phyloP scores from a whole-genome alignment of 192 early-diverging fungal species.

The Entomortierella lignicola region DNA sequence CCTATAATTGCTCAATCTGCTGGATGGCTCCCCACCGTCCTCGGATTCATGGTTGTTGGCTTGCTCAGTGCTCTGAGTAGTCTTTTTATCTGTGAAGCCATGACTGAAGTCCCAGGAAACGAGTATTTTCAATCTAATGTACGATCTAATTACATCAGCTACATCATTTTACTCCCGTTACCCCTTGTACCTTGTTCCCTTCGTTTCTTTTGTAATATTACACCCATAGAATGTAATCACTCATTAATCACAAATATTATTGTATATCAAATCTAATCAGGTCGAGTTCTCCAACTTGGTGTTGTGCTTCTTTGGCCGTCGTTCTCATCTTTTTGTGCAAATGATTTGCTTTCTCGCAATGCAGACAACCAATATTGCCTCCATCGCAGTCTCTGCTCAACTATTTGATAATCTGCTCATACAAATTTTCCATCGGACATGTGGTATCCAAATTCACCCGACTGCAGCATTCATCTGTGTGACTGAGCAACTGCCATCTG shows the following conservation, averaged over 20 bases:
- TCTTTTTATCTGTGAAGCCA: slow-evolving; percentile 77
- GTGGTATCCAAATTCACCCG: slow-evolving; percentile 73
- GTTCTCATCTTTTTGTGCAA: slow-evolving; percentile 72
- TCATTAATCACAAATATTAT: no score
- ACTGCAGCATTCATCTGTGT: slow-evolving; percentile 65
- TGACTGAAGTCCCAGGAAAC: slow-evolving; percentile 78
- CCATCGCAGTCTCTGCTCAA: slow-evolving; percentile 76
- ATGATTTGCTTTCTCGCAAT: slow-evolving; percentile 73
- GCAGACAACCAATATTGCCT: slow-evolving; percentile 78
- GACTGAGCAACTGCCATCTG: slow-evolving; percentile 15
- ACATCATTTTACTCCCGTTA: no score
- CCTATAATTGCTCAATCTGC: slow-evolving; percentile 47
- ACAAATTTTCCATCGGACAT: slow-evolving; percentile 68
- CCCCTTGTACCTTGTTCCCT: no score
- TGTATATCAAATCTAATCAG: no score
- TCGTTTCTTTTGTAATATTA: no score
- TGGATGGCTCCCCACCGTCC: slow-evolving; percentile 52
- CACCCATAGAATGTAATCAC: no score
- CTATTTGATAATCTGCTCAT: slow-evolving; percentile 76
- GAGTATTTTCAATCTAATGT: slow-evolving; percentile 72
- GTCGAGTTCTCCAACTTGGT: slow-evolving; percentile 79
- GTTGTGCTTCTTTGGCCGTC: slow-evolving; percentile 72
- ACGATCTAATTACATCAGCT: neutral
- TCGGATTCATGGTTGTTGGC: slow-evolving; percentile 68
- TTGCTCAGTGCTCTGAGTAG: slow-evolving; percentile 70